Percentiles rank a stretch among this genome's conserved stretches.
phyloP scores from a whole-genome alignment of 352 stramenopile genomes.

The Peronospora tabacina region DNA sequence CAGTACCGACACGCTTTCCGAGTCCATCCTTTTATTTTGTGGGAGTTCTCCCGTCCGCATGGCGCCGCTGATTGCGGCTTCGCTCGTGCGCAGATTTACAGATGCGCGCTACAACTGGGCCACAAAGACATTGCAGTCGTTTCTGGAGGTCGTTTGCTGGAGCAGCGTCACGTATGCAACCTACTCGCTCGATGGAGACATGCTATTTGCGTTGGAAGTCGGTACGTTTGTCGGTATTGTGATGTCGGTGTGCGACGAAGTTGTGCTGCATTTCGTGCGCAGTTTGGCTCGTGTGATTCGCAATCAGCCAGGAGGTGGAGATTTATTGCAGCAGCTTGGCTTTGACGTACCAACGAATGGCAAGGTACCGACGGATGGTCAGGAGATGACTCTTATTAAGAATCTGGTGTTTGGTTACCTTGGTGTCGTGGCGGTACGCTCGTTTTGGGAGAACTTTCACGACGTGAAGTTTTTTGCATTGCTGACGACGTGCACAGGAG shows the following conservation, averaged over 20 bases:
- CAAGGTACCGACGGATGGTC: constrained; percentile 55
- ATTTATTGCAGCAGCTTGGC: constrained; percentile 49
- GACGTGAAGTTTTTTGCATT: constrained; percentile 69
- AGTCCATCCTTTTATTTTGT: constrained; percentile 52
- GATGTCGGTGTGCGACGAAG: constrained; percentile 77
- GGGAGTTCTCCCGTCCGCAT: constrained; percentile 52
- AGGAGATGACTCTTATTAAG: constrained; percentile 69
- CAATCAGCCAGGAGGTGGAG: constrained; percentile 51
- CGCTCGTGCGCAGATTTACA: constrained; percentile 63
- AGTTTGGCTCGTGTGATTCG: constrained; percentile 56
- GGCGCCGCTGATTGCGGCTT: constrained; percentile 32
- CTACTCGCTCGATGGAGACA: constrained; percentile 53
- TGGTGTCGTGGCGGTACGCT: constrained; percentile 51
- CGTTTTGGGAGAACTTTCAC: constrained; percentile 57
- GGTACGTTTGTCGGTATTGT: constrained; percentile 66
- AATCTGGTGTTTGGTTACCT: constrained; percentile 72
- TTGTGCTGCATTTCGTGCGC: constrained; percentile 61
- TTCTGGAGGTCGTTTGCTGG: constrained; percentile 72
- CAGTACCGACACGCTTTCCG: constrained; percentile 35
- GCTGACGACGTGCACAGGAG: constrained; percentile 53
- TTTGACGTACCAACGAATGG: constrained; percentile 70
- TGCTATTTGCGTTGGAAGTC: constrained; percentile 53
- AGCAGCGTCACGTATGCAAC: constrained; percentile 55
- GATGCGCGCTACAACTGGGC: constrained; percentile 71
- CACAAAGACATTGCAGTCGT: constrained; percentile 78